phyloP scores from a whole-genome alignment of 768 basidiomycete species.

The Clitopilus hobsonii region DNA sequence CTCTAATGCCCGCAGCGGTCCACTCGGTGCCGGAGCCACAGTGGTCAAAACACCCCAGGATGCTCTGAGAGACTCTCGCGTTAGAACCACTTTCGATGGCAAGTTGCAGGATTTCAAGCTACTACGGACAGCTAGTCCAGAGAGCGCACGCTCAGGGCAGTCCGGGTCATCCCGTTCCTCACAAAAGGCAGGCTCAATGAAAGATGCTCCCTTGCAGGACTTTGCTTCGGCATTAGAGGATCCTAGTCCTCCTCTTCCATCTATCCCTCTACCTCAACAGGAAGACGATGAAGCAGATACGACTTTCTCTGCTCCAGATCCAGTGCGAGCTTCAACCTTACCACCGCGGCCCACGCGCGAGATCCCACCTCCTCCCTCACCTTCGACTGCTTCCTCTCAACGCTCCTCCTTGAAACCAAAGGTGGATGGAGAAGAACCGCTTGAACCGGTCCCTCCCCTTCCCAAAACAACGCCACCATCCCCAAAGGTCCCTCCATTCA shows the following conservation, averaged over 20 bases:
- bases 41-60: conserved; percentile 80
- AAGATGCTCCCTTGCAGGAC: conserved; percentile 9
- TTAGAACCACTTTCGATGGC: conserved; percentile 32
- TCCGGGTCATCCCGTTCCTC: conserved; percentile 10
- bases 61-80: conserved; percentile 51
- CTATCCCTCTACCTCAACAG: conserved; percentile 35
- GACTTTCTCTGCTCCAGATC: conserved; percentile 12
- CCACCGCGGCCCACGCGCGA: conserved; percentile 28
- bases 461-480: conserved; percentile 38
- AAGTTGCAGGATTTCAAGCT: conserved; percentile 13
- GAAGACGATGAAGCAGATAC: conserved; percentile 22
- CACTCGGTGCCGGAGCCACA: conserved; percentile 67
- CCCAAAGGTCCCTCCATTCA: conserved; percentile 54
- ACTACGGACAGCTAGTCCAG: conserved; percentile 3
- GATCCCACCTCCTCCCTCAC: conserved; percentile 14
- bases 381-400: conserved; percentile 15
- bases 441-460: conserved; percentile 41
- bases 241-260: conserved; percentile 57
- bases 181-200: conserved; percentile 2
- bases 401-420: conserved; percentile 36
- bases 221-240: conserved; percentile 26
- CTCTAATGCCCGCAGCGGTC: conserved; percentile 37
- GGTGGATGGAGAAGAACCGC: conserved; percentile 30
- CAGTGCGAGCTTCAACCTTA: conserved; percentile 22
- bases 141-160: not conserved